A percentile compares a stretch with the other conserved stretches of the same genome.
phyloP scores from a whole-genome alignment of 306 rosid genomes.

The Medicago lupulina region DNA sequence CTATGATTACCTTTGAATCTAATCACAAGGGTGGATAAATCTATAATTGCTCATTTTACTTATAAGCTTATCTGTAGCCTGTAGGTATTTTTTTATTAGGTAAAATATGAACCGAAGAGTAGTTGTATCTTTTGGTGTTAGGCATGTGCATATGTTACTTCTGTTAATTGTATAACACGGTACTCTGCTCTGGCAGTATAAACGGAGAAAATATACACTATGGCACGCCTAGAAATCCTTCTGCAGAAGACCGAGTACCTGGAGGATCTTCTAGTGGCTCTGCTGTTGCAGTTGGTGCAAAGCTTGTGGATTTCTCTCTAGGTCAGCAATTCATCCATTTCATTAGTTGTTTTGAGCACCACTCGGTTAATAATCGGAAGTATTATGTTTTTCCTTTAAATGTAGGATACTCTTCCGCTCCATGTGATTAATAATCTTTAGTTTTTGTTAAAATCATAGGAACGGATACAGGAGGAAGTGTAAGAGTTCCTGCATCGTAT shows the following conservation, averaged over 20 bases:
- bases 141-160: conserved; percentile 17
- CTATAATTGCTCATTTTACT: not conserved
- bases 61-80: not conserved
- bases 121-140: conserved; percentile 8
- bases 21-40: not conserved
- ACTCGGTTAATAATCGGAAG: conserved; percentile 23
- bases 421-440: conserved; percentile 24
- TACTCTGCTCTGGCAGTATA: conserved; percentile 47
- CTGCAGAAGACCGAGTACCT: conserved; percentile 55
- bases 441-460: conserved; percentile 48
- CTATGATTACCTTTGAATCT: not conserved
- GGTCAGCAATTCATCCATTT: conserved; percentile 53
- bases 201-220: conserved; percentile 58
- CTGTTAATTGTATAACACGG: conserved; percentile 14
- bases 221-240: conserved; percentile 63
- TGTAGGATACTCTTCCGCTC: conserved; percentile 47
- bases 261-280: conserved; percentile 71
- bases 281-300: conserved; percentile 80
- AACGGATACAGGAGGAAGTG: conserved; percentile 95
- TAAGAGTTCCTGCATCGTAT: conserved; percentile 88
- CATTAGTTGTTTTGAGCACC: conserved; percentile 32
- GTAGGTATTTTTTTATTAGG: not conserved
- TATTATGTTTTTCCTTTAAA: conserved; percentile 16
- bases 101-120: conserved; percentile 13
- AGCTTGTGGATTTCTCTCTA: conserved; percentile 84